These are phyloP conservation scores for Cladosporium sphaerospermum DNA, from an alignment of 2,329 filamentous ascomycete species.

Conservation along the genomic window DNA sequence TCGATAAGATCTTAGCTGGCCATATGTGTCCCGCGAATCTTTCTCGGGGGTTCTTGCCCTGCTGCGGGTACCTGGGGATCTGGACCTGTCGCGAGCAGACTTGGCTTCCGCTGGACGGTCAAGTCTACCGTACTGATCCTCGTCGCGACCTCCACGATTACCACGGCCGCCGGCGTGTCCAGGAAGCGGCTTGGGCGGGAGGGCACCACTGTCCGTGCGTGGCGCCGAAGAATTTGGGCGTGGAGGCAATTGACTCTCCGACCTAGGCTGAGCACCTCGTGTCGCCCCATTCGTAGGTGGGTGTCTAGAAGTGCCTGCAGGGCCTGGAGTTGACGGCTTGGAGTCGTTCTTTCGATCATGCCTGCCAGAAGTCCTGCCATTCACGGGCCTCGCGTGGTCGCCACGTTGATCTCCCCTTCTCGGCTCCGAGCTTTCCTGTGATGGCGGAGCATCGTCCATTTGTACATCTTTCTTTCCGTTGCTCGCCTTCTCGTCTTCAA, in stretches of 20 bases:
- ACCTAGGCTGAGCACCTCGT: constrained; percentile 30
- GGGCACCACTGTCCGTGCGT: constrained; percentile 16
- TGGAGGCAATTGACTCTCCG: constrained; percentile 25
- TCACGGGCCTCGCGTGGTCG: background rate
- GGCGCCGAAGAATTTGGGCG: constrained; percentile 43
- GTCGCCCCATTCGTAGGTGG: constrained; percentile 19
- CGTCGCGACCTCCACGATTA: constrained; percentile 6
- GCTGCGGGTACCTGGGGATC: constrained; percentile 34
- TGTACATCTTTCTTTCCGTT: constrained; percentile 19
- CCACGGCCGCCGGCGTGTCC: constrained; percentile 2
- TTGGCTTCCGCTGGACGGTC: constrained; percentile 37
- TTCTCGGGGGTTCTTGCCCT: constrained; percentile 36
- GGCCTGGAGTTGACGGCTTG: constrained; percentile 21
- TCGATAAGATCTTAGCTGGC: constrained; percentile 1
- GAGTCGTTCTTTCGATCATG: constrained; percentile 11
- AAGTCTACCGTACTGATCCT: constrained; percentile 38
- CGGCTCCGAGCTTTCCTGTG: background rate
- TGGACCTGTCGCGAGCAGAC: constrained; percentile 33
- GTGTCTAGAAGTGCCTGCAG: constrained; percentile 14
- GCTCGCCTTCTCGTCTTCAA: constrained; percentile 52
- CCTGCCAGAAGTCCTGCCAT: background rate
- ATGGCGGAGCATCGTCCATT: constrained; percentile 20
- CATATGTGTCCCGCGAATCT: constrained; percentile 3
- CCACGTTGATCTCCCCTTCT: background rate
- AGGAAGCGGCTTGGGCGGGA: constrained; percentile 13